phyloP scores from a whole-genome alignment of 768 basidiomycete genomes.

The Hortiboletus campestris region DNA sequence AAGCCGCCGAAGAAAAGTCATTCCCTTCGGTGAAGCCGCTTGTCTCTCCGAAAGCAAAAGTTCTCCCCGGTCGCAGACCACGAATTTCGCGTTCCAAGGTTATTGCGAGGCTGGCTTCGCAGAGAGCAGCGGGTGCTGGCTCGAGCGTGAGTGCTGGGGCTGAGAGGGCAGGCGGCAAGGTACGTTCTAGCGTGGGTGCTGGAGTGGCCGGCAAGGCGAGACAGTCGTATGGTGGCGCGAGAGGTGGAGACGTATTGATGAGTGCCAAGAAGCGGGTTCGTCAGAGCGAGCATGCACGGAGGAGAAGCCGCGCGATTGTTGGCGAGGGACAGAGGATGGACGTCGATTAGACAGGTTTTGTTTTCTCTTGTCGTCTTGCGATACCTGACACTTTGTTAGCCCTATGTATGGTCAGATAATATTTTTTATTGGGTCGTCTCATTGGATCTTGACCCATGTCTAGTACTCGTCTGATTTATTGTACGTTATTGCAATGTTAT shows the following conservation, averaged over 20 bases:
- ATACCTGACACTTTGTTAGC: constrained; percentile 5
- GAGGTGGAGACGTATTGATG: constrained; percentile 44
- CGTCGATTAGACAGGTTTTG: constrained; percentile 2
- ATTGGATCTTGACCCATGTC: background rate
- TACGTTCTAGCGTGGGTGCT: constrained; percentile 54
- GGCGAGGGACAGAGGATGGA: constrained; percentile 13
- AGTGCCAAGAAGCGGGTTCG: constrained; percentile 72
- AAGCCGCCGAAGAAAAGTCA: background rate
- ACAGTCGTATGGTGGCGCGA: constrained; percentile 24
- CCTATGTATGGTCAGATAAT: constrained; percentile 15
- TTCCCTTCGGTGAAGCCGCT: constrained; percentile 9
- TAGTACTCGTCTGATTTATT: constrained; percentile 2
- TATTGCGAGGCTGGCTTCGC: constrained; percentile 71
- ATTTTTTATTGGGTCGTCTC: background rate
- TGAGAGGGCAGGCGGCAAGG: constrained; percentile 29
- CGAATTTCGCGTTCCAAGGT: constrained; percentile 81
- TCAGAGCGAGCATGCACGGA: constrained; percentile 71
- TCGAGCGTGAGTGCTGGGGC: constrained; percentile 12
- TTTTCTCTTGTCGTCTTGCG: constrained; percentile 1
- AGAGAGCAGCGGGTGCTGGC: constrained; percentile 45
- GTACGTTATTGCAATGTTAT: constrained; percentile 1
- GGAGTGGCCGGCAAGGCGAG: constrained; percentile 24
- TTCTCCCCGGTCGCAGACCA: constrained; percentile 54
- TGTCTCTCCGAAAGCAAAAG: constrained; percentile 29
- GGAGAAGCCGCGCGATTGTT: constrained; percentile 44